Percentiles rank a stretch among this genome's conserved stretches.
phyloP scores from a whole-genome alignment of 768 basidiomycete genomes.

The Russula virescens region DNA sequence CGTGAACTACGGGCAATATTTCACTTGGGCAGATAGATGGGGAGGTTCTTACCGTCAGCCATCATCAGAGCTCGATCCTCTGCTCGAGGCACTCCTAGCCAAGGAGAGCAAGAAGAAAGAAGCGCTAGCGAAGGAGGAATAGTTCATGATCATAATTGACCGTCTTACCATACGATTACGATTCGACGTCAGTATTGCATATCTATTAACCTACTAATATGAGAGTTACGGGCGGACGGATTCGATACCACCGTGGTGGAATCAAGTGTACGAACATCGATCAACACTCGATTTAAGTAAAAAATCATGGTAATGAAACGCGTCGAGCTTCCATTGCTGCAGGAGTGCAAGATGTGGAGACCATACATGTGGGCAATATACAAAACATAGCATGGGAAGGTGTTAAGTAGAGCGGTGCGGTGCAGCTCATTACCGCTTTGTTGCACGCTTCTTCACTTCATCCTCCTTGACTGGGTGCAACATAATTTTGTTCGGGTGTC shows the following conservation, averaged over 20 bases:
- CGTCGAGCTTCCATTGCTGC: background rate
- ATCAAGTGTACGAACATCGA: background rate
- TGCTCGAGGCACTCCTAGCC: conserved; percentile 55
- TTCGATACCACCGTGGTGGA: background rate
- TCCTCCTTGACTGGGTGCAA: conserved; percentile 83
- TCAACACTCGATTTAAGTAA: background rate
- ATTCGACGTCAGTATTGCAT: conserved; percentile 4
- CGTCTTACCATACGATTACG: background rate
- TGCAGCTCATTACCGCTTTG: conserved; percentile 30
- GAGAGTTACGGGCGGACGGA: background rate
- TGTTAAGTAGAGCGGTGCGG: background rate
- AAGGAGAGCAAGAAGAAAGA: conserved; percentile 20
- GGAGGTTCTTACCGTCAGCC: conserved; percentile 90
- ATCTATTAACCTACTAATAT: conserved; percentile 14
- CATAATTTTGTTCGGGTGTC: conserved; percentile 73
- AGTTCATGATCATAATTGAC: background rate
- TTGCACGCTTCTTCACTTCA: conserved; percentile 64
- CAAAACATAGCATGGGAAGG: background rate
- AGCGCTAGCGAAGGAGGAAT: conserved; percentile 8
- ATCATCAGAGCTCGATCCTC: conserved; percentile 73
- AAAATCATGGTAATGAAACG: background rate
- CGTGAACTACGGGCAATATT: conserved; percentile 96
- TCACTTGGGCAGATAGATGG: conserved; percentile 87
- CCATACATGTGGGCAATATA: background rate
- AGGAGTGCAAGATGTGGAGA: background rate